Conservation (phyloP, 164 flowering plant genomes). For the Dillenia turbinata region DNA sequence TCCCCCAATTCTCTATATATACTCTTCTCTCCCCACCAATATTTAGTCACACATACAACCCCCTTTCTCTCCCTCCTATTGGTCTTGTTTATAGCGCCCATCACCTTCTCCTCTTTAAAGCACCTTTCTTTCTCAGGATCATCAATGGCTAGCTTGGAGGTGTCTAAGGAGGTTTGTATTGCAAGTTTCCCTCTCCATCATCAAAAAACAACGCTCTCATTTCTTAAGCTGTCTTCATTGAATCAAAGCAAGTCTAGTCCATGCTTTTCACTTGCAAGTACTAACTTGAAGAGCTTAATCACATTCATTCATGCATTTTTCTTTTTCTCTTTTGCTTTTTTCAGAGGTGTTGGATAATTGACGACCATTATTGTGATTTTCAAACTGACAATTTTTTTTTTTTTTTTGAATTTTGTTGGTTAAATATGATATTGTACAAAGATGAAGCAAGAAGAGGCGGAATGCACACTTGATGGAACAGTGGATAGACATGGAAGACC, state of each 20-base stretch:
- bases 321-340: no score
- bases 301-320: no score
- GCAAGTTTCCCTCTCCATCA: background rate
- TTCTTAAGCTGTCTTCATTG: background rate
- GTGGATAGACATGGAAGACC: constrained; percentile 74
- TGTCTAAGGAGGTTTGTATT: constrained; percentile 37
- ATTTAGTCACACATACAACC: constrained; percentile 1
- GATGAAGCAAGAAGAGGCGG: constrained; percentile 23
- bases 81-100: constrained; percentile 4
- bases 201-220: background rate
- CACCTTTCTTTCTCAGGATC: background rate
- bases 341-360: no score
- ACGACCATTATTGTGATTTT: background rate
- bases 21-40: background rate
- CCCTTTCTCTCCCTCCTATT: background rate
- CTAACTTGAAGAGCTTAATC: no score
- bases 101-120: constrained; percentile 1
- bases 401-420: background rate
- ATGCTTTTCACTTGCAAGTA: no score
- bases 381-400: background rate
- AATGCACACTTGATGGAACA: constrained; percentile 74
- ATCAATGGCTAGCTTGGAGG: constrained; percentile 44
- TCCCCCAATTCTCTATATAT: constrained; percentile 35
- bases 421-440: constrained; percentile 2
- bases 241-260: no score